A percentile compares a stretch with the other conserved stretches of the same genome.
Conservation (phyloP, 1,139 yeast genomes). For the Ogataea hybrid region DNA sequence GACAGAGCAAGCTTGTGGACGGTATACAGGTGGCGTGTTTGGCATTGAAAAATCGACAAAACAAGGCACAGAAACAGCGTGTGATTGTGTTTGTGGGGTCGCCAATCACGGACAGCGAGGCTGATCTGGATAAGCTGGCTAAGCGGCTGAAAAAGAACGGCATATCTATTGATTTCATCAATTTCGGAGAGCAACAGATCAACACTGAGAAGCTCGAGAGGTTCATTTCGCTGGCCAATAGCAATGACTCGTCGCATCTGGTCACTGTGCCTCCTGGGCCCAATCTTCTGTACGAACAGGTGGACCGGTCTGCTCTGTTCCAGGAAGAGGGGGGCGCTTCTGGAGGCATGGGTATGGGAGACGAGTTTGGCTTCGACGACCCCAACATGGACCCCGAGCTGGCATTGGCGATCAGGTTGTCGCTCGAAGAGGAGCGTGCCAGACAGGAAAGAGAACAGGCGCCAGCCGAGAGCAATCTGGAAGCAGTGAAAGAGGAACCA, state of each 20-base stretch:
- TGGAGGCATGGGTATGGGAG: conserved; percentile 44
- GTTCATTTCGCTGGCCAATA: conserved; percentile 71
- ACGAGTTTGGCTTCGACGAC: conserved; percentile 57
- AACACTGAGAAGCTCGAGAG: conserved; percentile 81
- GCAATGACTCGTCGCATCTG: conserved; percentile 75
- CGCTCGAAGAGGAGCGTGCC: conserved; percentile 78
- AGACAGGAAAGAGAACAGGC: conserved; percentile 66
- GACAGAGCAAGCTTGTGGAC: conserved; percentile 66
- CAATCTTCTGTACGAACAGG: conserved; percentile 68
- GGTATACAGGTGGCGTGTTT: conserved; percentile 97
- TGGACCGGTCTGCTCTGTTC: conserved; percentile 68
- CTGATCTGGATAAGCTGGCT: conserved; percentile 79
- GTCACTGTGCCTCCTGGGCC: conserved; percentile 91
- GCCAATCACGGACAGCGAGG: conserved; percentile 70
- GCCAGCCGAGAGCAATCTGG: conserved; percentile 22
- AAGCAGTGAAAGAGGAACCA: conserved; percentile 20
- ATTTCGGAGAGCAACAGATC: conserved; percentile 83
- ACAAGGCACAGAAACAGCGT: conserved; percentile 88
- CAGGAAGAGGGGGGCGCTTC: conserved; percentile 53
- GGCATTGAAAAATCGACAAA: conserved; percentile 94
- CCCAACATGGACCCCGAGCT: conserved; percentile 96
- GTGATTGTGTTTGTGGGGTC: conserved; percentile 89
- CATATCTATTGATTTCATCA: conserved; percentile 85
- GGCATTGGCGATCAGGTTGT: conserved; percentile 87
- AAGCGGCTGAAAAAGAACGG: conserved; percentile 92